Evolutionary conservation across 1,139 yeast species (phyloP).

Genomic region (Barnettozyma hawaiiensis): DNA sequence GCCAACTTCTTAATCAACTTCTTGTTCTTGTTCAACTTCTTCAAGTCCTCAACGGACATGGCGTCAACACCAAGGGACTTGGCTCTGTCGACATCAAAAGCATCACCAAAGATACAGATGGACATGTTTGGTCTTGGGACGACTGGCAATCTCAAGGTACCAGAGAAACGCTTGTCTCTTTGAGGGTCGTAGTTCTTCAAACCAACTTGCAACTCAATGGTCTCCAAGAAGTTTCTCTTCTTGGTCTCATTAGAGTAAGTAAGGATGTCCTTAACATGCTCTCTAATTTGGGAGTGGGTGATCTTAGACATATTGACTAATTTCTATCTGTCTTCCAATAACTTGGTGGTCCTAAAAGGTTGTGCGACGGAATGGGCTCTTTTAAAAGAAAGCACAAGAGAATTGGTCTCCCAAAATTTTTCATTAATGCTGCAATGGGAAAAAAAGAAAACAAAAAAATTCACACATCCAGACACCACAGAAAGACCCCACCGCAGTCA

Average conservation of each 20-base stretch:
- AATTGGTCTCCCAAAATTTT: constrained; percentile 9
- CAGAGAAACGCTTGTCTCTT: constrained; percentile 99
- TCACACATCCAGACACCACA: constrained; percentile 1
- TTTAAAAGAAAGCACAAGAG: neutral
- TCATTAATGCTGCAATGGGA: no score
- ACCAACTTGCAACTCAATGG: constrained; percentile 99
- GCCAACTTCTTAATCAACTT: constrained; percentile 99
- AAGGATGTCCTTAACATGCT: constrained; percentile 88
- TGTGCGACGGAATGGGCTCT: constrained; percentile 32
- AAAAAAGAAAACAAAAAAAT: no score
- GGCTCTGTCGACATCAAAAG: constrained; percentile 99
- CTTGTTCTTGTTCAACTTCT: constrained; percentile 99
- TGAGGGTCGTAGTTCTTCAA: constrained; percentile 99
- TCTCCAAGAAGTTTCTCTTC: constrained; percentile 99
- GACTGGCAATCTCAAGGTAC: constrained; percentile 96
- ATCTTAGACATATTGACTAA: constrained; percentile 77
- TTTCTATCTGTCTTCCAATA: constrained; percentile 59
- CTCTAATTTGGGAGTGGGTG: constrained; percentile 91
- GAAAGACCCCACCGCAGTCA: neutral
- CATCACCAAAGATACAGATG: constrained; percentile 99
- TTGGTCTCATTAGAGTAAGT: constrained; percentile 90
- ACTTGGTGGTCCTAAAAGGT: constrained; percentile 39
- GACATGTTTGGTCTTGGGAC: constrained; percentile 99
- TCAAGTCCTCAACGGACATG: constrained; percentile 99
- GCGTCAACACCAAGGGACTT: constrained; percentile 99